Conservation (phyloP, 2,329 filamentous ascomycete species). For the Diaporthe helianthi region DNA sequence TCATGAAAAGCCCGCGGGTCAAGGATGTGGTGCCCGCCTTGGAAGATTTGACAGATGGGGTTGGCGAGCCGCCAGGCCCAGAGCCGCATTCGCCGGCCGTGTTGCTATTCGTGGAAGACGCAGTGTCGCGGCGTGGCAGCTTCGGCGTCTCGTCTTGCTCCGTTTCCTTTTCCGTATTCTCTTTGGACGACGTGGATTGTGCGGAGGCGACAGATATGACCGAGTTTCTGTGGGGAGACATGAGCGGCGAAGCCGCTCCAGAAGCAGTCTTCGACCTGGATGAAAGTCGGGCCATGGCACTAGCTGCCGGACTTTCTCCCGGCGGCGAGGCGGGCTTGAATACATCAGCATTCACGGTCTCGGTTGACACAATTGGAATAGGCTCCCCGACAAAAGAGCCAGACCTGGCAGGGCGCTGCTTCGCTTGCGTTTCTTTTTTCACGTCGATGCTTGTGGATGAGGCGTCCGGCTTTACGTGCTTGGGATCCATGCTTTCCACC, state of each 20-base stretch:
- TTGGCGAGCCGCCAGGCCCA: slow-evolving; percentile 42
- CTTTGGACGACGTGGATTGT: slow-evolving; percentile 58
- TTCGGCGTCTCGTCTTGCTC: slow-evolving; percentile 41
- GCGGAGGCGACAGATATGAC: slow-evolving; percentile 51
- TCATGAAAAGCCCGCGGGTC: slow-evolving; percentile 49
- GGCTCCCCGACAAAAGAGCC: slow-evolving; percentile 68
- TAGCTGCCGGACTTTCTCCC: slow-evolving; percentile 65
- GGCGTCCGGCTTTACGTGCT: slow-evolving; percentile 43
- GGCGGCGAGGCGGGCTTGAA: slow-evolving; percentile 63
- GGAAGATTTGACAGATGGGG: slow-evolving; percentile 46
- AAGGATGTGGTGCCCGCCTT: slow-evolving; percentile 50
- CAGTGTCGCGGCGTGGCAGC: slow-evolving; percentile 46
- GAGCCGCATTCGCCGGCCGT: slow-evolving; percentile 39
- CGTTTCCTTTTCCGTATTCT: slow-evolving; percentile 50
- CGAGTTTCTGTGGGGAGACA: slow-evolving; percentile 45
- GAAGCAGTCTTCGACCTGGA: slow-evolving; percentile 63
- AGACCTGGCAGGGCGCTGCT: slow-evolving; percentile 49
- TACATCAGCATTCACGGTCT: slow-evolving; percentile 71
- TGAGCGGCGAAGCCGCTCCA: slow-evolving; percentile 50
- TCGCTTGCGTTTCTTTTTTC: slow-evolving; percentile 48
- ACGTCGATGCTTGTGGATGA: slow-evolving; percentile 58
- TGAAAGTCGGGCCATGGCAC: slow-evolving; percentile 73
- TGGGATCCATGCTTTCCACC: slow-evolving; percentile 2
- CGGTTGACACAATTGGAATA: slow-evolving; percentile 71
- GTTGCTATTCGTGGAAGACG: slow-evolving; percentile 45